These are phyloP conservation scores for Coriolopsis trogii DNA, from an alignment of 1,284 basidiomycete genomes.

Conservation along the genomic window DNA sequence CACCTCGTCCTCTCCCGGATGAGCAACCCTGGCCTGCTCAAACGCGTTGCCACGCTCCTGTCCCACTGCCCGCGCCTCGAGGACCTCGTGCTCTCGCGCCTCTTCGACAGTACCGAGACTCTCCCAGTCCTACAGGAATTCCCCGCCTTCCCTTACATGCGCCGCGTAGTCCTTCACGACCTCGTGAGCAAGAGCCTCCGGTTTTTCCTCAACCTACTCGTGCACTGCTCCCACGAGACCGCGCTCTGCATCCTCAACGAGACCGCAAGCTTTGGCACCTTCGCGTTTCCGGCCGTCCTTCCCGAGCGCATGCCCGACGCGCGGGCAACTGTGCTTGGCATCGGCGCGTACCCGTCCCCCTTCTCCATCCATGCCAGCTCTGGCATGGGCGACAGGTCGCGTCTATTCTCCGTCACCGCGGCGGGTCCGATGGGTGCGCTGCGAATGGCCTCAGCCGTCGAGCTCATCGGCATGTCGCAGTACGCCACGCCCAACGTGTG, in stretches of 20 bases:
- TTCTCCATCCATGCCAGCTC: too few species aligned
- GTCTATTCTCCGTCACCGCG: background rate
- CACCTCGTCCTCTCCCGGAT: too few species aligned
- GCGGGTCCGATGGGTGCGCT: background rate
- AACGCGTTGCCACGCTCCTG: background rate
- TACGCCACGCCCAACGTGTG: background rate
- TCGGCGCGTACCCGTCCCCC: background rate
- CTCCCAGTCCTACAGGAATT: too few species aligned
- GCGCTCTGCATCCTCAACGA: slow-evolving; percentile 2
- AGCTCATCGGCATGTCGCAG: slow-evolving; percentile 2
- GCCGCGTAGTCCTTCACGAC: background rate
- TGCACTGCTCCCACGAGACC: background rate
- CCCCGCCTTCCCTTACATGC: background rate
- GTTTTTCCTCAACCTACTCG: slow-evolving; percentile 2
- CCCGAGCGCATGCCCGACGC: background rate
- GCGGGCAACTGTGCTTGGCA: background rate
- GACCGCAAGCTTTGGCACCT: background rate
- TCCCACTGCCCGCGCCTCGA: too few species aligned
- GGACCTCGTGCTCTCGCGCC: too few species aligned
- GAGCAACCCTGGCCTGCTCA: background rate
- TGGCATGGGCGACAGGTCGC: background rate
- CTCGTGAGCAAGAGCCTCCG: background rate
- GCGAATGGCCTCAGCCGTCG: slow-evolving; percentile 3
- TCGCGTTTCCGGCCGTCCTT: slow-evolving; percentile 3
- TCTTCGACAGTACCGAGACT: too few species aligned